Percentiles rank a stretch among this genome's conserved stretches.
Evolutionary conservation across 2,329 filamentous ascomycete species (phyloP).

Genomic region (Calonectria pauciramosa): DNA sequence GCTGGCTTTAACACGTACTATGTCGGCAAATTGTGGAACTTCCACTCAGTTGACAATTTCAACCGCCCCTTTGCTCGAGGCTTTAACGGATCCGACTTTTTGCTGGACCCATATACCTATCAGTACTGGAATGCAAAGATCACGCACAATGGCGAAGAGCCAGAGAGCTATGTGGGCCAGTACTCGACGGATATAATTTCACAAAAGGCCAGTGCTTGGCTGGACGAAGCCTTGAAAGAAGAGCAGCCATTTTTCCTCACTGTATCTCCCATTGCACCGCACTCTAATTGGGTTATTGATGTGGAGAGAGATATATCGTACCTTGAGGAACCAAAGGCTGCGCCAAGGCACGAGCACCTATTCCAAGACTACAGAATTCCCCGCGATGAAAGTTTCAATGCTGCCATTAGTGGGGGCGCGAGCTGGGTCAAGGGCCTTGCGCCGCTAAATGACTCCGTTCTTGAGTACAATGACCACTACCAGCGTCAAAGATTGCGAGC

Average conservation of each 20-base stretch:
- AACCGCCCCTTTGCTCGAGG: slow-evolving; percentile 47
- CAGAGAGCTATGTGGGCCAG: slow-evolving; percentile 7
- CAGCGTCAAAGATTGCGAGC: slow-evolving; percentile 58
- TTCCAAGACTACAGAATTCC: slow-evolving; percentile 73
- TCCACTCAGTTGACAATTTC: slow-evolving; percentile 71
- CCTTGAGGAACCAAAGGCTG: slow-evolving; percentile 40
- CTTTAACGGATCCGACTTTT: slow-evolving; percentile 20
- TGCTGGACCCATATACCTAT: slow-evolving; percentile 25
- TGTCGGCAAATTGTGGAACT: slow-evolving; percentile 78
- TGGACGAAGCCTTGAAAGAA: slow-evolving; percentile 10
- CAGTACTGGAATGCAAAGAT: slow-evolving; percentile 22
- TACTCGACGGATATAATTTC: slow-evolving; percentile 20
- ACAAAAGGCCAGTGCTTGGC: neutral
- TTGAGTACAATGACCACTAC: slow-evolving; percentile 55
- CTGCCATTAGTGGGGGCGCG: slow-evolving; percentile 56
- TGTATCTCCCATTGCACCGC: slow-evolving; percentile 20
- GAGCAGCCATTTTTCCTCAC: slow-evolving; percentile 20
- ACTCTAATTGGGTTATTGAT: slow-evolving; percentile 24
- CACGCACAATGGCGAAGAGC: neutral
- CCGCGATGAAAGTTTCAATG: slow-evolving; percentile 77
- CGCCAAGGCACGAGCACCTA: slow-evolving; percentile 70
- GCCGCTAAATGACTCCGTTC: slow-evolving; percentile 46
- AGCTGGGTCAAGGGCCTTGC: slow-evolving; percentile 60
- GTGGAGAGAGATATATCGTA: neutral
- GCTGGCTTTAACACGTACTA: slow-evolving; percentile 80